Base-by-base conservation (phyloP, 2,329 filamentous ascomycete species). In the Colletotrichum liaoningense region DNA sequence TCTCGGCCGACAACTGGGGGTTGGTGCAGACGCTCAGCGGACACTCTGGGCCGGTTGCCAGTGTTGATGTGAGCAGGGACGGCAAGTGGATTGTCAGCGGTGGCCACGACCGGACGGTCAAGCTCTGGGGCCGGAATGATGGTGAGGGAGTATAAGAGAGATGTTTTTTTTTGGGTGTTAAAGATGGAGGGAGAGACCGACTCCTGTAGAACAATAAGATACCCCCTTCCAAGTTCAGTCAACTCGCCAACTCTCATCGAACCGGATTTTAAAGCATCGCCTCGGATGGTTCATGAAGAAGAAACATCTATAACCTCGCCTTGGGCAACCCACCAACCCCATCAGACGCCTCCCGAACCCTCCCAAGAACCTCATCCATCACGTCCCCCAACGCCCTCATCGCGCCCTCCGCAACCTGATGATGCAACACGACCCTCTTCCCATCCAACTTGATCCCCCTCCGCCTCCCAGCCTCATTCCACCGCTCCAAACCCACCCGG, bases 1-100 rank as follows among this genome's bases (percentile, higher is more conserved):
- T 97, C 84, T 98, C 95, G 7, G 95, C 95, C 2, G 97, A 99
- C 81, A 96, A 99, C 84, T 99, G 97, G 95, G 93, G 94, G 1
- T 84, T 97, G 72, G 91, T 95, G 74, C 97, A 97, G 83, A 94
- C 92, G 19, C 85, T 99, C 72, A 94, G 93, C 77, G 97, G 95
- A 0, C 97, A 99, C 83, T 95, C 95, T 1, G 95, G 95, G 2
- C 97, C 97, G 54, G 95, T 99, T 12, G 90, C 97, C 65, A 97
- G 95, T 77, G 93, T 95, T 14, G 97, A 99, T 84, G 91, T 98
- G 66, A 97, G 93, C 79, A 88, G 88, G 75, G 94, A 98, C 82
- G 94, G 92, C 9, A 93, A 88, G 80, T 99, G 95, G 94, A 97
- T 99, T 82, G 94, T 96, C 28, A 98, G 95, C 81, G 95, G 95